Base-by-base conservation (phyloP, 345 rosid genomes). In the Psidium guajava region DNA sequence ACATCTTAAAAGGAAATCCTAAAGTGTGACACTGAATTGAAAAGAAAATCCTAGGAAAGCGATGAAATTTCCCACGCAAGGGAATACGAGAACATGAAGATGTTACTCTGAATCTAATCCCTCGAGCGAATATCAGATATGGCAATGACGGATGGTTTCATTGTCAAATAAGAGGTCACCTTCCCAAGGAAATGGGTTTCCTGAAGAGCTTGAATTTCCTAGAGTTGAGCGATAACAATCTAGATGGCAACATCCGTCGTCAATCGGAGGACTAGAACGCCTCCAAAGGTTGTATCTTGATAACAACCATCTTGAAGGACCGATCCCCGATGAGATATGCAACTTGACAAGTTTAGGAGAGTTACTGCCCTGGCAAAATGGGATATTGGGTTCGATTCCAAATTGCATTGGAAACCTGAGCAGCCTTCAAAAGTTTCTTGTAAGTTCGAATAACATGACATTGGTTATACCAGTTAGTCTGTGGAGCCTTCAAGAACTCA, bases 161-260 rank as follows among this genome's bases (percentile, higher is more conserved):
- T 25, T 51, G 14, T 53, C 55, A 81, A 53, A 51, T 81, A 50
- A 25, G 55, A 50, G 83, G 83, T 25, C 57, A 1, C 36, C 51
- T 81, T 81, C 56, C 83, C 0, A 5, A 15, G 8, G 42, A 50
- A 53, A 81, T 50, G 1, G 83, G 57, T n/a, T 25, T 81, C 40
- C 4, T 82, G 57, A 82, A 82, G 14, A 82, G 42, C 11, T 8
- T 82, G 44, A 51, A 0, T 25, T 51, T 51, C 8, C 83, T 51
- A 49, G 2, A 0, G 0, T 51, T 42, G 44, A 24, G 1, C 7
- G 0, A 82, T 53, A 82, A 51, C 13, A 0, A n/a, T 11, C 1
- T 51, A 51, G 24, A 51, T 0, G 44, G 83, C 55, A 81, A 20
- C 2, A 27, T 82, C 83, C 83, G 0, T 51, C 83, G 13, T 82